Base-by-base conservation (phyloP, 2,329 filamentous ascomycete genomes). In the Fusarium pseudoanthophilum region DNA sequence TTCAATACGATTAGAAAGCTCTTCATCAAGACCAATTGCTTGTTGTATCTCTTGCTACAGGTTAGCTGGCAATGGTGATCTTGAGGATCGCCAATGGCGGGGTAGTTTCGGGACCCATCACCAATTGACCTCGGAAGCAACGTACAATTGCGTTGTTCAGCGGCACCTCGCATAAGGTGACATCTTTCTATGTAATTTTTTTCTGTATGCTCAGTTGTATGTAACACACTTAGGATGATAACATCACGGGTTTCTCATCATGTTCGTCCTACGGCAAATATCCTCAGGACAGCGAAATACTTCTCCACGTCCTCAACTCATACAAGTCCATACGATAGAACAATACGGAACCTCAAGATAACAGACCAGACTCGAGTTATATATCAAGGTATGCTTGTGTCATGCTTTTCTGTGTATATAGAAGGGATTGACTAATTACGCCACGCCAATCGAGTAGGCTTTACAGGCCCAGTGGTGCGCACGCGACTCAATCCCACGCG, bases 381-480 rank as follows among this genome's bases (percentile, higher is more conserved):
- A n/a, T 83, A 79, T 36, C 81, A 83, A 73, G 82, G 80, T 79
- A 56, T 16, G 49, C 10, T 20, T 11, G 9, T 13, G 1, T n/a
- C 24, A 36, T 26, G 10, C 7, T 16, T 13, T 13, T 18, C 5
- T 36, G 40, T 5, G 11, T 13, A n/a, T 36, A 1, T 15, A 11
- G 20, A 21, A 48, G 11, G 10, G 24, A 20, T 34, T 39, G 20
- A 49, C 36, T 28, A 13, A 45, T 59, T 58, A 14, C 53, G 6
- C 10, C 16, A 21, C 20, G 2, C 13, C 28, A 5, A 16, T 39
- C 2, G 4, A 14, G 2, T 32, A 83, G 82, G 82, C 14, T 82
- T 84, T 67, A 84, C 82, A 2, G 82, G 82, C 8, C 79, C 79
- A 72, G 81, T 81, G 21, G 82, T 83, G 77, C 18, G 49, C 1